phyloP scores from a whole-genome alignment of 352 stramenopile species.

The Phytophthora colocasiae region DNA sequence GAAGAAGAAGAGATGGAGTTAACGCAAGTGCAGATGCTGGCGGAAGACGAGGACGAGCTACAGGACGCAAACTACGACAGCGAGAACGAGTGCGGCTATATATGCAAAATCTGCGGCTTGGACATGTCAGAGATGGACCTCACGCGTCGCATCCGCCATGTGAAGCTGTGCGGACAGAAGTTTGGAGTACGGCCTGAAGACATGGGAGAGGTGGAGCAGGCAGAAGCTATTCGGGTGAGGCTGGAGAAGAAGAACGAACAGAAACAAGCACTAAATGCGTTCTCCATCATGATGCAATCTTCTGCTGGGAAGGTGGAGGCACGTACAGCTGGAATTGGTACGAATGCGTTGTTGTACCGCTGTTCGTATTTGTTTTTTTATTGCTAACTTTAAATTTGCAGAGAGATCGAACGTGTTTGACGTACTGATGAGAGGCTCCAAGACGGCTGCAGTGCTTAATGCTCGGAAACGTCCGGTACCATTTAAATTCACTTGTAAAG shows the following conservation, averaged over 20 bases:
- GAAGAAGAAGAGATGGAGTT: constrained; percentile 9
- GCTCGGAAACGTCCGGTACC: constrained; percentile 36
- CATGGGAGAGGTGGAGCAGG: constrained; percentile 43
- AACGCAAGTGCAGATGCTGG: constrained; percentile 4
- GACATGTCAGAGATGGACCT: constrained; percentile 50
- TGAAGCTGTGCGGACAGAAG: constrained; percentile 78
- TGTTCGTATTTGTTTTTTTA: neutral
- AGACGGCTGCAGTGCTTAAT: constrained; percentile 59
- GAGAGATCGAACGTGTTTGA: constrained; percentile 78
- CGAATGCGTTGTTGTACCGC: neutral
- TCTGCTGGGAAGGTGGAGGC: constrained; percentile 25
- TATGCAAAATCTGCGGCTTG: constrained; percentile 77
- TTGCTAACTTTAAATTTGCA: constrained; percentile 11
- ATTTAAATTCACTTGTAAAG: constrained; percentile 39
- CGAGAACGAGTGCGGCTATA: constrained; percentile 40
- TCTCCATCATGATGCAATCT: constrained; percentile 65
- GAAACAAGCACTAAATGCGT: constrained; percentile 44
- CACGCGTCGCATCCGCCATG: constrained; percentile 68
- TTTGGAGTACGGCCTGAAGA: constrained; percentile 69
- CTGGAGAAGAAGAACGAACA: constrained; percentile 10
- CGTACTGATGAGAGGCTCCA: constrained; percentile 82
- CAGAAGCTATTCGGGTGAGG: constrained; percentile 29
- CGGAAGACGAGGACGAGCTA: constrained; percentile 2
- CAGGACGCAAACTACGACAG: constrained; percentile 6
- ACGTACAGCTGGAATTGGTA: constrained; percentile 23